These are phyloP conservation scores for Corylus americana DNA, from an alignment of 306 rosid genomes.

Conservation along the genomic window DNA sequence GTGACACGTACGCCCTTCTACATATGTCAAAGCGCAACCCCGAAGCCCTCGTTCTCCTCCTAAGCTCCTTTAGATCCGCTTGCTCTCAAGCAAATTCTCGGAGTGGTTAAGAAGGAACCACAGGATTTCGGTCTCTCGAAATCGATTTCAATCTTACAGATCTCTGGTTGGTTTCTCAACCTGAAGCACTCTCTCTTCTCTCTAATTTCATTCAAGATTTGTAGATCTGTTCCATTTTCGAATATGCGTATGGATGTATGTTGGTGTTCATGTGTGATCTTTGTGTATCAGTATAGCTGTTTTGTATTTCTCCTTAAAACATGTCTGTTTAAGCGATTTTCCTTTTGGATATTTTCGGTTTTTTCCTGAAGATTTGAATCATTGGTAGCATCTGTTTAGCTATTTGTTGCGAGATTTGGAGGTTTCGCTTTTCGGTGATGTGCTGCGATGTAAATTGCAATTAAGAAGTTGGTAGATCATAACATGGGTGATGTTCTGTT, in stretches of 20 bases:
- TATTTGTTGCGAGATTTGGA: neutral
- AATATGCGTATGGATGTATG: neutral
- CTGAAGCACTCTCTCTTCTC: neutral
- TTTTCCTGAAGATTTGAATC: neutral
- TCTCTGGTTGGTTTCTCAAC: neutral
- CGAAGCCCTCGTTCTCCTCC: neutral
- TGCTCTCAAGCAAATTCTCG: neutral
- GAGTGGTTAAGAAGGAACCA: neutral
- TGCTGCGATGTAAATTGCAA: neutral
- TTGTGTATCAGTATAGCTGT: neutral
- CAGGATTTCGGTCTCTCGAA: slow-evolving; percentile 22
- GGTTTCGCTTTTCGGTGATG: no score
- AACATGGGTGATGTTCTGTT: no score
- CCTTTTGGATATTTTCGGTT: neutral
- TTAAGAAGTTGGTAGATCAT: neutral
- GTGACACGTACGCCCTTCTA: neutral
- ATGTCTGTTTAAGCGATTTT: neutral
- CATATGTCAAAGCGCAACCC: neutral
- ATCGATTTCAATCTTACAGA: neutral
- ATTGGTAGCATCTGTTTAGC: neutral
- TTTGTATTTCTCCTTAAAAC: no score
- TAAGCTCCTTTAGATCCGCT: slow-evolving; percentile 11
- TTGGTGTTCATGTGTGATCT: neutral
- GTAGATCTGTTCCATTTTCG: slow-evolving; percentile 11
- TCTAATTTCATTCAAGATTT: slow-evolving; percentile 9